Percentiles rank a stretch among this genome's conserved stretches.
Evolutionary conservation across 257 asterid species (phyloP).

Genomic region (Gardenia jasminoides): DNA sequence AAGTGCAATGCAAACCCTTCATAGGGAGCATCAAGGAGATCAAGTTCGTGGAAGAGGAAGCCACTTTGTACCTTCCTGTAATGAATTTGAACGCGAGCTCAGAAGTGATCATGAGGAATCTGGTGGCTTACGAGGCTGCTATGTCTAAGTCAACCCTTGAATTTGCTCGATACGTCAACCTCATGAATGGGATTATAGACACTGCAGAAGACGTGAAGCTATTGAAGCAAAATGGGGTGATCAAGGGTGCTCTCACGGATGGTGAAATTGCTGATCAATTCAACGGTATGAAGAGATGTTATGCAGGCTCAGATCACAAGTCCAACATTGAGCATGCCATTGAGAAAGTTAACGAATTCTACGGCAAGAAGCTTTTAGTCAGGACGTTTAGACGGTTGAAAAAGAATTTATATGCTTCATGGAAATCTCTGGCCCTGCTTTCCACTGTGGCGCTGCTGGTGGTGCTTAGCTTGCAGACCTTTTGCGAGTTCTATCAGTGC

Average conservation of each 20-base stretch:
- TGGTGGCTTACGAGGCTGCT: too few relatives aligned
- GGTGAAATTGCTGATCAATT: constrained; percentile 42
- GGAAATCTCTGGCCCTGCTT: constrained; percentile 27
- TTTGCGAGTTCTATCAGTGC: constrained; percentile 35
- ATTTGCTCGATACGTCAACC: constrained; percentile 46
- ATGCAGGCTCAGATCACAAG: constrained; percentile 7
- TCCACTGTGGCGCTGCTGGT: constrained; percentile 27
- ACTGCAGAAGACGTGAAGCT: constrained; percentile 39
- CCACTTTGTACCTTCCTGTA: too few relatives aligned
- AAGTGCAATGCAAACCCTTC: constrained; percentile 20
- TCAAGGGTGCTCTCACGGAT: constrained; percentile 29
- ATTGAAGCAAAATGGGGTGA: constrained; percentile 36
- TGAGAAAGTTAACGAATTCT: constrained; percentile 34
- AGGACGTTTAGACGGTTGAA: constrained; percentile 24
- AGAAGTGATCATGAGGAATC: too few relatives aligned
- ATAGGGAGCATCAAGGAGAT: constrained; percentile 29
- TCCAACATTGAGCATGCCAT: constrained; percentile 39
- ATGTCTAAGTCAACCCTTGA: too few relatives aligned
- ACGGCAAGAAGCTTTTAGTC: constrained; percentile 24
- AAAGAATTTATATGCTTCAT: constrained; percentile 19
- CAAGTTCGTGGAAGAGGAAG: constrained; percentile 23
- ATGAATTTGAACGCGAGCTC: too few relatives aligned
- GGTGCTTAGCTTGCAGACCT: constrained; percentile 39
- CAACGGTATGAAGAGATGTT: constrained; percentile 40
- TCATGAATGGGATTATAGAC: constrained; percentile 54